A percentile compares a stretch with the other conserved stretches of the same genome.
Conservation (phyloP, 805 yeast species). For the Pichia kluyveri region DNA sequence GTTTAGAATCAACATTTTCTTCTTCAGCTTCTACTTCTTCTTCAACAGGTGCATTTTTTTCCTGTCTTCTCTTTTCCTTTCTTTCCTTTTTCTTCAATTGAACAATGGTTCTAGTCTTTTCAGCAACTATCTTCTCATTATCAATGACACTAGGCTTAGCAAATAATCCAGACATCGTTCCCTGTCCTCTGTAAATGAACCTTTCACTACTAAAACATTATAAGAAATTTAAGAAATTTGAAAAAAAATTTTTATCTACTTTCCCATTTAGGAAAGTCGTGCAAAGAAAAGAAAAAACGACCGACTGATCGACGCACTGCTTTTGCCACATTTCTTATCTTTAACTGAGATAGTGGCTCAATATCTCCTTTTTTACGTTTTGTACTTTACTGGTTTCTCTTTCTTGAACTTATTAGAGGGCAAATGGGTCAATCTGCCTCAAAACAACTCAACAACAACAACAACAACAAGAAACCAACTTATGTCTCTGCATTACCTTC, state of each 20-base stretch:
- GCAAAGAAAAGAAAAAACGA: too few relatives aligned
- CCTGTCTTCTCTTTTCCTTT: constrained; percentile 13
- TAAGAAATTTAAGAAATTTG: too few relatives aligned
- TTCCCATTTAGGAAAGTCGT: not conserved
- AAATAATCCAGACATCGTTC: constrained; percentile 22
- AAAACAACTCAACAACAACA: not conserved
- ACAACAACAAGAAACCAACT: not conserved
- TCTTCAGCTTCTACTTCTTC: constrained; percentile 15
- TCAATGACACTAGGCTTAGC: constrained; percentile 37
- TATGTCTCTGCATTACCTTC: constrained; percentile 3
- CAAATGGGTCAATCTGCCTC: constrained; percentile 2
- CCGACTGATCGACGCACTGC: not conserved
- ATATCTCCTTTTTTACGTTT: too few relatives aligned
- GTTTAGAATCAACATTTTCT: constrained; percentile 13
- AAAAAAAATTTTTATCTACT: too few relatives aligned
- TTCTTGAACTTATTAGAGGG: too few relatives aligned
- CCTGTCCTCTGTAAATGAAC: not conserved
- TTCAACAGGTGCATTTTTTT: constrained; percentile 15
- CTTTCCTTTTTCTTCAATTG: constrained; percentile 6
- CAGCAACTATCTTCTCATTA: constrained; percentile 22
- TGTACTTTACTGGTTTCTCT: too few relatives aligned
- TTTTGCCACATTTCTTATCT: too few relatives aligned
- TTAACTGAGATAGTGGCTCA: too few relatives aligned
- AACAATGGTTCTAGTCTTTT: constrained; percentile 16
- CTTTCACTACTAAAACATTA: too few relatives aligned